A percentile compares a stretch with the other conserved stretches of the same genome.
Evolutionary conservation across 2,329 filamentous ascomycete species (phyloP).

Genomic region (Xylaria sp.): DNA sequence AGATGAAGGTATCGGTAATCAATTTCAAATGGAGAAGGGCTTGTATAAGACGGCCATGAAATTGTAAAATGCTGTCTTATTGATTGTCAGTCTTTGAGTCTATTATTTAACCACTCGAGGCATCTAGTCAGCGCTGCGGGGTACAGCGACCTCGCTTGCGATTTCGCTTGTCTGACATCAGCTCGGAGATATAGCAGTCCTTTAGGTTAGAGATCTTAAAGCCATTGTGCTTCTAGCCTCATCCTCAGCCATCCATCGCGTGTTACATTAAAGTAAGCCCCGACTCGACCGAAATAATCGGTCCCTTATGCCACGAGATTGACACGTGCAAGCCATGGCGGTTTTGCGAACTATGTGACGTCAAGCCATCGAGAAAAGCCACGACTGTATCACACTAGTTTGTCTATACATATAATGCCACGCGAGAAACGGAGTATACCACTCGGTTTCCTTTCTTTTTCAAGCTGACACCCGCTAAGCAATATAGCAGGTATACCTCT

Average conservation of each 20-base stretch:
- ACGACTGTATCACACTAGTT: neutral
- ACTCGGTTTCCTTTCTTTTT: neutral
- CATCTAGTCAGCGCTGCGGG: neutral
- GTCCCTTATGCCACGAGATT: neutral
- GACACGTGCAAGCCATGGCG: neutral
- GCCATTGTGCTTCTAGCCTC: neutral
- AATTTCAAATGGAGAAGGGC: neutral
- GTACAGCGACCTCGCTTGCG: neutral
- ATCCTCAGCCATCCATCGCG: neutral
- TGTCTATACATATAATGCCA: constrained; percentile 11
- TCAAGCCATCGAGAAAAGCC: constrained; percentile 3
- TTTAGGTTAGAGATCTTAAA: neutral
- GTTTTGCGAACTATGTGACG: neutral
- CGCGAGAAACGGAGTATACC: neutral
- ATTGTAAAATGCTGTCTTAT: neutral
- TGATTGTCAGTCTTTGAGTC: too few relatives aligned
- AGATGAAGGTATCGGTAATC: too few relatives aligned
- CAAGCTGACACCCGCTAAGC: constrained; percentile 11
- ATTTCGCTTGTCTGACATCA: neutral
- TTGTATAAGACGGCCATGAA: neutral
- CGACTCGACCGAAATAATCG: neutral
- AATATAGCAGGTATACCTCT: neutral
- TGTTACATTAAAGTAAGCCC: constrained; percentile 2
- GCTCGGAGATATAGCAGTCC: neutral
- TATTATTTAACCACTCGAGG: neutral